phyloP scores from a whole-genome alignment of 1,284 basidiomycete genomes.

The Trichosporon inkin region DNA sequence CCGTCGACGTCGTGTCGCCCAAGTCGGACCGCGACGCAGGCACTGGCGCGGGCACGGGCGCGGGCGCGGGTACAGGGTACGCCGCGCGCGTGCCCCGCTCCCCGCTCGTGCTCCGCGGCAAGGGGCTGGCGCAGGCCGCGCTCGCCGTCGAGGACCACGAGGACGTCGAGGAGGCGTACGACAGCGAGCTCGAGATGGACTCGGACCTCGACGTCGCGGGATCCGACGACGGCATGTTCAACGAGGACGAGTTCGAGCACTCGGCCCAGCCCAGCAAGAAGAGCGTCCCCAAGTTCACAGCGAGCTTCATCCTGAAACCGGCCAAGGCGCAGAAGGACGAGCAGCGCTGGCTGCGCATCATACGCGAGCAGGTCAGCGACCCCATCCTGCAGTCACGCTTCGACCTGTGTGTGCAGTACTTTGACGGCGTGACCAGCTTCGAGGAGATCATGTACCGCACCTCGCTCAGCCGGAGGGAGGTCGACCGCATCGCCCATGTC shows the following conservation, averaged over 20 bases:
- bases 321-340: conserved; percentile 46
- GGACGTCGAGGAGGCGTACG: conserved; percentile 17
- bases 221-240: conserved; percentile 14
- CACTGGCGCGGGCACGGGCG: neutral
- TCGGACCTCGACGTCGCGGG: conserved; percentile 34
- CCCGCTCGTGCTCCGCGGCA: conserved; percentile 2
- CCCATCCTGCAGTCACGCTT: conserved; percentile 40
- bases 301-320: conserved; percentile 41
- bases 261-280: conserved; percentile 26
- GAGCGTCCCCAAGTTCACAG: conserved; percentile 33
- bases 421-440: conserved; percentile 46
- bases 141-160: conserved; percentile 6
- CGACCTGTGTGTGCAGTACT: conserved; percentile 48
- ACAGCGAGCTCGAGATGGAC: conserved; percentile 41
- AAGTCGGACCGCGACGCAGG: neutral
- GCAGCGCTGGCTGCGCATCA: conserved; percentile 43
- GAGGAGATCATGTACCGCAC: conserved; percentile 50
- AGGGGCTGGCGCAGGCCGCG: neutral
- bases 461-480: conserved; percentile 37
- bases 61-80: conserved; percentile 6
- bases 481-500: conserved; percentile 37
- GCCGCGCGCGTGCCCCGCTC: conserved; percentile 18
- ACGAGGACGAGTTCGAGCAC: conserved; percentile 28
- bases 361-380: conserved; percentile 38
- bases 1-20: neutral